Conservation (phyloP, 1,284 basidiomycete species). For the Ceratobasidium sp. region DNA sequence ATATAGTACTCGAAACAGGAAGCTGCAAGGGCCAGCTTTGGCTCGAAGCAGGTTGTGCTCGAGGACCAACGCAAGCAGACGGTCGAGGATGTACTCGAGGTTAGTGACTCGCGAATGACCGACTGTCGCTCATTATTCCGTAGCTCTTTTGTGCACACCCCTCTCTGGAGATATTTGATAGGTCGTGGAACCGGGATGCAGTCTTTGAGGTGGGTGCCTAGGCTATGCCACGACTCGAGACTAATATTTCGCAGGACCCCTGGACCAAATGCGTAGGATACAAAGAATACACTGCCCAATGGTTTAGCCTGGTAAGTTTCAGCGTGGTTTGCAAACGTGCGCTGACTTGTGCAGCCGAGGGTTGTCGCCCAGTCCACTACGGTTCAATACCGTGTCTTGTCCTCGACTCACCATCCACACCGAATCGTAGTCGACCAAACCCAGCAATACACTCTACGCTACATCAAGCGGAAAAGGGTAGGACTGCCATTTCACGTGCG, state of each 20-base stretch:
- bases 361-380: slow-evolving; percentile 60
- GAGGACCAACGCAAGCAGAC: slow-evolving; percentile 52
- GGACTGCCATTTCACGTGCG: slow-evolving; percentile 26
- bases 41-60: slow-evolving; percentile 35
- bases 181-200: slow-evolving; percentile 64
- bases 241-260: slow-evolving; percentile 55
- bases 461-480: slow-evolving; percentile 63
- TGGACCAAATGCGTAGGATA: slow-evolving; percentile 59
- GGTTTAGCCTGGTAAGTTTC: slow-evolving; percentile 63
- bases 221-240: slow-evolving; percentile 33
- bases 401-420: slow-evolving; percentile 62
- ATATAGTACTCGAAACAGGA: slow-evolving; percentile 28
- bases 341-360: slow-evolving; percentile 56
- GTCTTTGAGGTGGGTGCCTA: slow-evolving; percentile 59
- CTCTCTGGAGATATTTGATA: slow-evolving; percentile 61
- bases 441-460: slow-evolving; percentile 64
- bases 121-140: background rate
- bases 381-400: slow-evolving; percentile 61
- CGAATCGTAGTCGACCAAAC: slow-evolving; percentile 66
- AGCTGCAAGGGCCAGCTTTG: slow-evolving; percentile 25
- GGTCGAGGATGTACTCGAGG: slow-evolving; percentile 62
- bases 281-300: slow-evolving; percentile 62
- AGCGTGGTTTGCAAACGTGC: slow-evolving; percentile 2
- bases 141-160: slow-evolving; percentile 64
- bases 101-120: slow-evolving; percentile 35